Conservation (phyloP, 192 early-diverging fungal species). For the Phycomyces nitens region DNA sequence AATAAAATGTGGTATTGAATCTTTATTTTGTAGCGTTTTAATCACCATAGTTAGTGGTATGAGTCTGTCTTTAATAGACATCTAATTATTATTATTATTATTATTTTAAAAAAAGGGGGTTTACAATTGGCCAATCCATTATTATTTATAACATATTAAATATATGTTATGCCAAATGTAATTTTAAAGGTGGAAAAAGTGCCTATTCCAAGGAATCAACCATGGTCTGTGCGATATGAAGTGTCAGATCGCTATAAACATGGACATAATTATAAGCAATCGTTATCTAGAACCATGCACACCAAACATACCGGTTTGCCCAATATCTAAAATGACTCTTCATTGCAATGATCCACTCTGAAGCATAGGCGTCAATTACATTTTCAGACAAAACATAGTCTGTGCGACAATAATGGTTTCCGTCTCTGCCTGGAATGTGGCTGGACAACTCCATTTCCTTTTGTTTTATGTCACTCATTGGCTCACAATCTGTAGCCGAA, state of each 20-base stretch:
- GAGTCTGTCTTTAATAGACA: too few species aligned
- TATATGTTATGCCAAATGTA: not conserved
- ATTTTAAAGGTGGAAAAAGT: too few species aligned
- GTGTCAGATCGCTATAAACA: conserved; percentile 17
- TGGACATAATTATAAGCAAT: not conserved
- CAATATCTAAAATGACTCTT: conserved; percentile 50
- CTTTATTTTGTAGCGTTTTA: too few species aligned
- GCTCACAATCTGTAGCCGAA: not conserved
- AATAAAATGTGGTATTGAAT: too few species aligned
- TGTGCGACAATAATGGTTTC: conserved; percentile 26
- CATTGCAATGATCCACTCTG: conserved; percentile 45
- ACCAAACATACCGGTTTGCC: conserved; percentile 39
- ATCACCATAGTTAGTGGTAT: too few species aligned
- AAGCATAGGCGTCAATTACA: conserved; percentile 45
- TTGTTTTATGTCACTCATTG: not conserved
- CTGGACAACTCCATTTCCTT: conserved; percentile 5
- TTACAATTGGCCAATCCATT: not conserved
- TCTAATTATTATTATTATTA: too few species aligned
- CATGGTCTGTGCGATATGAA: conserved; percentile 15
- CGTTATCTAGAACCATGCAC: not conserved
- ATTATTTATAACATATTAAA: not conserved
- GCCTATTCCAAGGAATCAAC: not conserved
- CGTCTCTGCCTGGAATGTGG: conserved; percentile 15
- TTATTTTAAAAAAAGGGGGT: too few species aligned
- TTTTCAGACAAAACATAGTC: conserved; percentile 46